A percentile compares a stretch with the other conserved stretches of the same genome.
phyloP scores from a whole-genome alignment of 306 rosid species.

The Begonia fuchsioides region DNA sequence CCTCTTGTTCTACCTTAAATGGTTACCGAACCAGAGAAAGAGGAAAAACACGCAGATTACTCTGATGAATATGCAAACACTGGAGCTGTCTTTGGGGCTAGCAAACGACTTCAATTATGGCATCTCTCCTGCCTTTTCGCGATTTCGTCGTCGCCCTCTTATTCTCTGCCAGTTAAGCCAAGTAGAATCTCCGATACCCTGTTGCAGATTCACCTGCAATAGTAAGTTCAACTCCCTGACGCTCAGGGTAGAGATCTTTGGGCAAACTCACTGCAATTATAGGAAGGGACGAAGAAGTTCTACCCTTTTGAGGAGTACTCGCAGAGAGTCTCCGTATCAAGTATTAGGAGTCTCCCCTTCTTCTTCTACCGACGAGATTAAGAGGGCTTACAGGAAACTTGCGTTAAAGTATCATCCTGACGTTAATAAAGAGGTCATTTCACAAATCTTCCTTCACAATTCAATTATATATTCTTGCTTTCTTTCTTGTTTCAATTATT shows the following conservation, averaged over 20 bases:
- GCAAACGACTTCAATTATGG: constrained; percentile 7
- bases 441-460: no score
- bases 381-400: constrained; percentile 76
- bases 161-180: constrained; percentile 15
- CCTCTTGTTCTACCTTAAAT: no score
- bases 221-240: constrained; percentile 1
- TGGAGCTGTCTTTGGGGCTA: constrained; percentile 19
- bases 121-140: constrained; percentile 10
- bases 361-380: constrained; percentile 51
- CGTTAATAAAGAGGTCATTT: constrained; percentile 77
- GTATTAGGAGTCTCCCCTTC: constrained; percentile 80
- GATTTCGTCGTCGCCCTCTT: constrained; percentile 17
- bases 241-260: constrained; percentile 2
- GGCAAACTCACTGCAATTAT: constrained; percentile 10
- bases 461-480: no score
- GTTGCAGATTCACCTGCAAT: constrained; percentile 6
- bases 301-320: constrained; percentile 22
- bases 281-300: constrained; percentile 10
- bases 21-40: no score
- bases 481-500: no score
- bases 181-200: constrained; percentile 18
- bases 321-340: constrained; percentile 66
- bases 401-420: constrained; percentile 96
- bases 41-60: constrained; percentile 11
- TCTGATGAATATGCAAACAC: constrained; percentile 36